Conservation (phyloP, 352 stramenopile species). For the Discostella stelligera region DNA sequence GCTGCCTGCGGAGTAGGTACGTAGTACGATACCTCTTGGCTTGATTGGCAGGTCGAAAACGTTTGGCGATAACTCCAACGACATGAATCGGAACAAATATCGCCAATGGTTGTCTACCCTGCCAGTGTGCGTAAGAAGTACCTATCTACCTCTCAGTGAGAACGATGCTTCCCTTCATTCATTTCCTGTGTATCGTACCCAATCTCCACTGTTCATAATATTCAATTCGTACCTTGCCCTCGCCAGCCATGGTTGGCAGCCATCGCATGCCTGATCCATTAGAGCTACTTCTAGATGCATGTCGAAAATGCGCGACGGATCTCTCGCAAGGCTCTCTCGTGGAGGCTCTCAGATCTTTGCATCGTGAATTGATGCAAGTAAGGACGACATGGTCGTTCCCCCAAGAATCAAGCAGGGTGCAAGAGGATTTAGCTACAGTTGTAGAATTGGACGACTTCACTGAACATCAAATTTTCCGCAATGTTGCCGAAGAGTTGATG, state of each 20-base stretch:
- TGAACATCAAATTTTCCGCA: conserved; percentile 20
- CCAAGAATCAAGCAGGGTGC: conserved; percentile 8
- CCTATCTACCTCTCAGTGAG: too few species aligned
- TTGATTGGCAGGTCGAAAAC: too few species aligned
- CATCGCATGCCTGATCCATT: not conserved
- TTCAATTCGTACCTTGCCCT: not conserved
- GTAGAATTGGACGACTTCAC: not conserved
- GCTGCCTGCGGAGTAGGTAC: too few species aligned
- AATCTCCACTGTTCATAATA: not conserved
- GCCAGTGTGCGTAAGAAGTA: too few species aligned
- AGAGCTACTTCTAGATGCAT: conserved; percentile 6
- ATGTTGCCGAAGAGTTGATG: conserved; percentile 38
- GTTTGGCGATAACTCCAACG: too few species aligned
- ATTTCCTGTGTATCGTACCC: too few species aligned
- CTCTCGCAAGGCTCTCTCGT: conserved; percentile 13
- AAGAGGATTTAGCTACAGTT: not conserved
- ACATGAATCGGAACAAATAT: too few species aligned
- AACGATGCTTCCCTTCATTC: too few species aligned
- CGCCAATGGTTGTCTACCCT: too few species aligned
- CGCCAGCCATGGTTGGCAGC: not conserved
- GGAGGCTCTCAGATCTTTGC: conserved; percentile 26
- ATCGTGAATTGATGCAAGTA: conserved; percentile 20
- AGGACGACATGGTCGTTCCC: not conserved
- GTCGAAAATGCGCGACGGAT: conserved; percentile 30
- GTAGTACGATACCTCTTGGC: too few species aligned